Evolutionary conservation across 768 basidiomycete species (phyloP).

Genomic region (Tulasnella sp.): DNA sequence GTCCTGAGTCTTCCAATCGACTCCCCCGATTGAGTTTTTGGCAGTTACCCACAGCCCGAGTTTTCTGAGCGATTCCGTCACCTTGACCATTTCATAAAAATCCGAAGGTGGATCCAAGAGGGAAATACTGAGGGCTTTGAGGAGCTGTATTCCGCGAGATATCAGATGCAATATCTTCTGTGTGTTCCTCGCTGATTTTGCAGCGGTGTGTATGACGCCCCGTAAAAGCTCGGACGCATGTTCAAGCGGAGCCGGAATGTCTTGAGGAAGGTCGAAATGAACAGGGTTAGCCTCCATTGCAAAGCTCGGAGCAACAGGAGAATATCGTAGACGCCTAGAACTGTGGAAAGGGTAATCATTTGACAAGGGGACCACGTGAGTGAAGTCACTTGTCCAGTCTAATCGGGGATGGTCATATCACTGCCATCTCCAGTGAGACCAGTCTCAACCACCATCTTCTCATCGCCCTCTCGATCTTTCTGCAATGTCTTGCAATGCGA

Average conservation of each 20-base stretch:
- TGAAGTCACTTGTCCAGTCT: no score
- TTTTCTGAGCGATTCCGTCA: background rate
- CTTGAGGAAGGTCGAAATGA: no score
- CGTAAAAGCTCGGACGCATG: background rate
- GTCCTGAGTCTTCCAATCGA: no score
- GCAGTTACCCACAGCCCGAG: background rate
- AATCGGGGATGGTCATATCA: no score
- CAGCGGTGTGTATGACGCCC: background rate
- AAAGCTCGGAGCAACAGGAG: no score
- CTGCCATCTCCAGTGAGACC: background rate
- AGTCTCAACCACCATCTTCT: background rate
- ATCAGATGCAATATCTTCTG: background rate
- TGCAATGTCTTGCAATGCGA: background rate
- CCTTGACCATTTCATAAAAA: background rate
- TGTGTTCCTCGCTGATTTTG: background rate
- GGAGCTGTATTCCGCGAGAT: background rate
- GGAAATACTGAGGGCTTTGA: background rate
- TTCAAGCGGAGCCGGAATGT: background rate
- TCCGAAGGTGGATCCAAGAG: background rate
- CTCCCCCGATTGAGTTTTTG: no score
- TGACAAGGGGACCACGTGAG: no score
- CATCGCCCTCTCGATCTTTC: background rate
- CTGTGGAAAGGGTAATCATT: no score
- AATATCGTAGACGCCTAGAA: background rate
- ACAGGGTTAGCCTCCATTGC: no score